A percentile compares a stretch with the other conserved stretches of the same genome.
Conservation (phyloP, 2,329 filamentous ascomycete genomes). For the Sporothrix mexicana region DNA sequence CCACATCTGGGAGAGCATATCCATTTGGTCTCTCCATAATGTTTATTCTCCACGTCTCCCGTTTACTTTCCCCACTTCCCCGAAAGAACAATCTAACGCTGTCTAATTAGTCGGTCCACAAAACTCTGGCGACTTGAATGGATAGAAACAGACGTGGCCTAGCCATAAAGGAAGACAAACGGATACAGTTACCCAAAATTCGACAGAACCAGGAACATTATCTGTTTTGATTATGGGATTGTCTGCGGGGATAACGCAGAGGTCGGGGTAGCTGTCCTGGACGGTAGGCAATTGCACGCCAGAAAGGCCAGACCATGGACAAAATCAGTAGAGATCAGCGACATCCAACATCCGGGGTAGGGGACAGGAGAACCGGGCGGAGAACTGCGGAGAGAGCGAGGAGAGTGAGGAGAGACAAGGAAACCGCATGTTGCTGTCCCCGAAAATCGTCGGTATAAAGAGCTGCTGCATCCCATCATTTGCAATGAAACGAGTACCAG, state of each 20-base stretch:
- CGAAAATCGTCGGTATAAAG: not conserved
- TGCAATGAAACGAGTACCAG: not conserved
- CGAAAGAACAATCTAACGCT: not conserved
- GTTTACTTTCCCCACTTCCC: too few relatives aligned
- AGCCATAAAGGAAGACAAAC: not conserved
- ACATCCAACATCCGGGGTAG: not conserved
- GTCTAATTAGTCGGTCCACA: not conserved
- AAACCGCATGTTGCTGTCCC: too few relatives aligned
- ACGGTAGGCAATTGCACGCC: not conserved
- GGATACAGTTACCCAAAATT: slow-evolving; percentile 14
- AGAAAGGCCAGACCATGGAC: not conserved
- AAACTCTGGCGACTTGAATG: not conserved
- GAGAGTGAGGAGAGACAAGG: not conserved
- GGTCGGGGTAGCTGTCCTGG: not conserved
- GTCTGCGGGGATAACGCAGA: not conserved
- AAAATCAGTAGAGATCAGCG: not conserved
- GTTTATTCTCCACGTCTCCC: too few relatives aligned
- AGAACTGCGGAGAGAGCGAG: not conserved
- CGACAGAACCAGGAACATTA: too few relatives aligned
- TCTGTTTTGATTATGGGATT: not conserved
- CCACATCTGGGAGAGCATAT: slow-evolving; percentile 9
- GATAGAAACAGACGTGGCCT: too few relatives aligned
- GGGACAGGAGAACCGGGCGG: not conserved
- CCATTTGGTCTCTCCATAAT: not conserved
- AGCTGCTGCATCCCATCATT: not conserved